Evolutionary conservation across 495 filamentous ascomycete genomes (phyloP), one percentile per base, ranked within the genome.

Genomic region (Xylaria cubensis): DNA sequence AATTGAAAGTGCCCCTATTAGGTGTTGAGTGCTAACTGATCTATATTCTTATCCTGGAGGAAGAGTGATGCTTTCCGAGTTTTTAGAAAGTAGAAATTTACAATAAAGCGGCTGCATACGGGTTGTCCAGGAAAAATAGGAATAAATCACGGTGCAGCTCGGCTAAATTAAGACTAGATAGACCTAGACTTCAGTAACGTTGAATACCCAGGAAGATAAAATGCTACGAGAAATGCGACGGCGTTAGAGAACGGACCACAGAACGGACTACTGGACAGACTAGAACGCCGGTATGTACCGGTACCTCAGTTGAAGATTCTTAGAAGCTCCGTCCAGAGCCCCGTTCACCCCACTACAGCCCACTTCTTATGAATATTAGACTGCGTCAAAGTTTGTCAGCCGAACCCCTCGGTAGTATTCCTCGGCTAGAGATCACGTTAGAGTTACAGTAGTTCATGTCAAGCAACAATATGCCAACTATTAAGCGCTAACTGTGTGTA

Each of bases 331-430:
- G 34, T 36, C 34, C 34, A 36, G 6, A 36, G 34, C 36, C 6
- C 36, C 36, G 7, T 17, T 10, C 32, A 63, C 59, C 36, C 59
- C 59, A 39, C 59, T 10, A 29, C 32, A n/a, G 19, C 58, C 58
- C 58, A 41, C 34, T 41, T 19, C 21, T 26, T 58, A 26, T 15
- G 53, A 13, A 12, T 8, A 0, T 42, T 64, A 46, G 46, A 4
- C 48, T 48, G 62, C 39, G 62, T 65, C 42, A 34, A 53, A 17
- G 64, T 67, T 67, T 67, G 46, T 67, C 24, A 67, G 64, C 64
- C n/a, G 29, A 41, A 17, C 32, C 39, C 41, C 62, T 64, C 62
- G 62, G 62, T 24, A 44, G 46, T 19, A 50, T 19, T 50, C 39
- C 17, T 46, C 42, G 42, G 42, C 39, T 46, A 46, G 42, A 17